Evolutionary conservation across 2,329 filamentous ascomycete species (phyloP).

Genomic region (Neofusicoccum kwambonambiense): DNA sequence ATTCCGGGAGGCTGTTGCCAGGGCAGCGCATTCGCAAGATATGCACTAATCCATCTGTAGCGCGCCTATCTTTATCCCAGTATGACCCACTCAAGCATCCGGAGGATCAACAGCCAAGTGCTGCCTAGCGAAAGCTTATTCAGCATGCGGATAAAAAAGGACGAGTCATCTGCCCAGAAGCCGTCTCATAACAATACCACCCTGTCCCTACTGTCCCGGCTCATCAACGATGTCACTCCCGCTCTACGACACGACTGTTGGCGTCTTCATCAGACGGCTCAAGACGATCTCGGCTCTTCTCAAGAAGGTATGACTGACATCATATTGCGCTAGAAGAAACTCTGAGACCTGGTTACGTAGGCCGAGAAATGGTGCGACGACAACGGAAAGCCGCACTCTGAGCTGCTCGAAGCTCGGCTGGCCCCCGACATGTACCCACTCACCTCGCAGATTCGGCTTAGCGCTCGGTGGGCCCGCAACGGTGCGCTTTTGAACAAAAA

Average conservation of each 20-base stretch:
- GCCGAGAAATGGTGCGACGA: conserved; percentile 4
- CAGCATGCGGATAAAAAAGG: too few species aligned
- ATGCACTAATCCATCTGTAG: too few species aligned
- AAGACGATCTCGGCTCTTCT: conserved; percentile 45
- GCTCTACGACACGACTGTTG: conserved; percentile 40
- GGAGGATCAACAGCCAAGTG: too few species aligned
- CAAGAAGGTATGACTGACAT: conserved; percentile 44
- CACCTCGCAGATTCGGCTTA: conserved; percentile 49
- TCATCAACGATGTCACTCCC: conserved; percentile 24
- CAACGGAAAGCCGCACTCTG: conserved; percentile 23
- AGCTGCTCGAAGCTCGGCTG: conserved; percentile 44
- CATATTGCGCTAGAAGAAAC: conserved; percentile 14
- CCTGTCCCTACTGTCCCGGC: too few species aligned
- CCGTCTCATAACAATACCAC: too few species aligned
- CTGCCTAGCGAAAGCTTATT: too few species aligned
- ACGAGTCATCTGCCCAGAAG: too few species aligned
- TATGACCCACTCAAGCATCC: too few species aligned
- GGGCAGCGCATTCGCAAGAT: too few species aligned
- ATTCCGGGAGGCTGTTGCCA: too few species aligned
- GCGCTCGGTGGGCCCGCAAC: conserved; percentile 42
- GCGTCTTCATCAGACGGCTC: conserved; percentile 44
- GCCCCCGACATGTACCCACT: conserved; percentile 52
- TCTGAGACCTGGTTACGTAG: neutral
- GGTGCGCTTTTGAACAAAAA: conserved; percentile 38
- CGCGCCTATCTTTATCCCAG: too few species aligned